Evolutionary conservation across 169 alveolate genomes (phyloP).

Genomic region (Plasmodium gaboni): DNA sequence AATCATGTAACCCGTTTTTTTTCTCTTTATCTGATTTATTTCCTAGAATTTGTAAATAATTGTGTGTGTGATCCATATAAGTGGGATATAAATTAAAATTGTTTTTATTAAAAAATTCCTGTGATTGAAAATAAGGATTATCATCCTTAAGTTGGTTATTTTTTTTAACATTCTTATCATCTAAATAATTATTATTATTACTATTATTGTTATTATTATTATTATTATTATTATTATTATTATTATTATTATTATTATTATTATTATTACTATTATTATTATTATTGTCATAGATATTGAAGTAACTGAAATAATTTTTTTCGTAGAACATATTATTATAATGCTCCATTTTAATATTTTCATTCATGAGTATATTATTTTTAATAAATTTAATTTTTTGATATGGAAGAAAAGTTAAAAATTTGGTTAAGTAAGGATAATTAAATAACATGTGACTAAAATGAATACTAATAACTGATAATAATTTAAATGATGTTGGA

Average conservation of each 20-base stretch:
- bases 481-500: slow-evolving; percentile 65
- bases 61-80: no score
- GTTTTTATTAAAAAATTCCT: no score
- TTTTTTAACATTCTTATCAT: background rate
- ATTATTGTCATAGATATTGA: background rate
- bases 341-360: slow-evolving; percentile 16
- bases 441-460: slow-evolving; percentile 54
- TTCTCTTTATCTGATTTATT: no score
- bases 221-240: background rate
- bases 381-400: slow-evolving; percentile 23
- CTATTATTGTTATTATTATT: background rate
- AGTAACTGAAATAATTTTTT: slow-evolving; percentile 1
- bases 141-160: no score
- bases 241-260: background rate
- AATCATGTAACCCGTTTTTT: no score
- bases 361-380: slow-evolving; percentile 37
- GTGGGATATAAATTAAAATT: no score
- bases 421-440: slow-evolving; percentile 29
- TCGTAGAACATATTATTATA: slow-evolving; percentile 4
- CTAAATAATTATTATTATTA: background rate
- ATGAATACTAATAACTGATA: slow-evolving; percentile 35
- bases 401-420: slow-evolving; percentile 29
- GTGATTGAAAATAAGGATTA: no score
- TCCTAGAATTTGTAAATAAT: no score
- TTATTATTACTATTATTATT: background rate